Base-by-base conservation (phyloP, 2,329 filamentous ascomycete genomes). In the Zymoseptoria ardabiliae region DNA sequence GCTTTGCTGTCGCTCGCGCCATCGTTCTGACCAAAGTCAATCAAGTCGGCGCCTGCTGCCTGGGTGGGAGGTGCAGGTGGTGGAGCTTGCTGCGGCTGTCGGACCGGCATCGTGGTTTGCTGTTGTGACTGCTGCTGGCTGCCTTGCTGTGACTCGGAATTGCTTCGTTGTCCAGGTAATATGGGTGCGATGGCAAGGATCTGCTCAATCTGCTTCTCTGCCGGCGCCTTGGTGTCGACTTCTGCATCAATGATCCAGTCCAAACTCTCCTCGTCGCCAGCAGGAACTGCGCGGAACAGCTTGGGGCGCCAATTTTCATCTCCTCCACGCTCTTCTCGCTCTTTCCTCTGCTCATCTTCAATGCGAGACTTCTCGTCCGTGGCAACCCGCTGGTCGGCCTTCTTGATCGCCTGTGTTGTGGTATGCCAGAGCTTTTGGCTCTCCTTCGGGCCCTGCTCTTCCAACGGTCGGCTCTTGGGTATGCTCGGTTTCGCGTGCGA, bases 351-450 rank as follows among this genome's bases (percentile, higher is more conserved):
- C 70, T 84, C 86, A 69, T 97, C 93, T 73, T 99, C 94, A 60
- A 99, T 90, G 72, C 88, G 89, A n/a, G 90, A 92, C 78, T 99
- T 99, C 71, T 97, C 93, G 63, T 94, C 89, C 0, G 94, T 99
- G 3, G 94, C 94, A 8, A 88, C 76, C 66, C 90, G 89, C 69
- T 99, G 94, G 68, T 99, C 92, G 60, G 87, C 85, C 54, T 88
- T 86, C 70, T 87, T 89, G 62, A 99, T 87, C 0, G 93, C 94
- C 65, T 86, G 81, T 8, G 87, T 88, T 0, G 92, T 96, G 54
- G 85, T 86, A 30, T 85, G 77, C 94, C 94, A 99, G 52, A 99
- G 78, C 63, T 81, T 86, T 73, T 96, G 91, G 11, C 92, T 97
- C 74, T 99, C 94, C 52, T 91, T 85, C 61, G 93, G 90, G 30